Base-by-base conservation (phyloP, 2,329 filamentous ascomycete species). In the Colletotrichum scovillei region DNA sequence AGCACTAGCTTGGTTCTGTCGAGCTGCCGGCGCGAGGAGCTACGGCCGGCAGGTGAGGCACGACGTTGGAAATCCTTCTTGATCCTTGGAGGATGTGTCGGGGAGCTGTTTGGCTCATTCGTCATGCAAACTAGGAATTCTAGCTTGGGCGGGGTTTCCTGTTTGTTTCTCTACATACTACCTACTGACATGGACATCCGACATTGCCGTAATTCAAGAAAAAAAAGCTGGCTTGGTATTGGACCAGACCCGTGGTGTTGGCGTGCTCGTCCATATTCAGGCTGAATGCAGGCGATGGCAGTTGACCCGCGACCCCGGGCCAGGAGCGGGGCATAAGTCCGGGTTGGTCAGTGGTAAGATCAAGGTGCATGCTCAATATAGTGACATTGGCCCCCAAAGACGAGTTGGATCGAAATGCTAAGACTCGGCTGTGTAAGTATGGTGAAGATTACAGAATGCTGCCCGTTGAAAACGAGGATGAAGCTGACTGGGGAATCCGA, bases 221-320 rank as follows among this genome's bases (percentile, higher is more conserved):
- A 63, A 19, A 30, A 53, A 63, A 16, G 24, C 12, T 38, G 24
- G 22, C 42, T 32, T n/a, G 66, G 60, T 12, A 71, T 49, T 26
- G 16, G 55, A 62, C 60, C 30, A 49, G 16, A 52, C 9, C 16
- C n/a, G 30, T 46, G 35, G 24, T n/a, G 55, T 30, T 52, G 32
- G 30, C 56, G 42, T 22, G 56, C 12, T 60, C 11, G 32, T 46
- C 56, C 5, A 28, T 46, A 49, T 58, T 74, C 57, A 72, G 68
- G 49, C 72, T 74, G 63, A 74, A 63, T 72, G 32, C 32, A 32
- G 28, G n/a, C 30, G 28, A 53, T 30, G 22, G 4, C 22, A 55
- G 14, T 30, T 67, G 58, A 35, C 58, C 62, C 32, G 62, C 26
- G 9, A 42, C 56, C 46, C 69, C 49, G 49, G 64, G 22, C 56